Base-by-base conservation (phyloP, 208 protist genomes). In the Tetramitus jugosus region DNA sequence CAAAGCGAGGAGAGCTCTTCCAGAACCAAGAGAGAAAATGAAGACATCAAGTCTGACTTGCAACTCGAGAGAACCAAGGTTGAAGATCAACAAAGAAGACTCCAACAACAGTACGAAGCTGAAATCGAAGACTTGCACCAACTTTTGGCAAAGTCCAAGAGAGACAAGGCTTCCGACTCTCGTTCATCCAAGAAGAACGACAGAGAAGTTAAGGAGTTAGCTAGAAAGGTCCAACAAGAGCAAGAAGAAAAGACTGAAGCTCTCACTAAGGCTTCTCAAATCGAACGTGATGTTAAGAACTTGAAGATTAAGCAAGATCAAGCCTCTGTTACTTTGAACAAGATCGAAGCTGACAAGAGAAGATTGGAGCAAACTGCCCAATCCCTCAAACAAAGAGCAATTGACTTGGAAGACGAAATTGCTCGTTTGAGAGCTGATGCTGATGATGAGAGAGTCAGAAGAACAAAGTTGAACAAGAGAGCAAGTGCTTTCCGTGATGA, bases 101-200 rank as follows among this genome's bases (percentile, higher is more conserved):
- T 53, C 17, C 29, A n/a, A 37, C 35, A 33, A 46, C 39, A 74
- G 53, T 74, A 39, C 8, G 67, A 74, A 53, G 8, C 46, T 39
- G 67, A 74, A 74, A 20, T 56, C 39, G 6, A 8, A 23, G 67
- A 74, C n/a, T 74, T 53, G 26, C n/a, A 74, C 29, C 29, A 74
- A 39, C 53, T 74, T 23, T 33, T 43, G 33, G 26, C 35, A 35
- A 45, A 74, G 29, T 33, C 26, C 0, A 74, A 53, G 42, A 74
- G 53, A 29, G 42, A 53, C 26, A 74, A 74, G 42, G 53, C 33
- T 8, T 40, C 31, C 29, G 17, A n/a, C 42, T 35, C 17, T 0
- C 46, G 37, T 39, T 10, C 3, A 39, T 23, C 43, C 13, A 53
- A n/a, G 17, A 42, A 35, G 26, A 35, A 53, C 3, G 67, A 74